A percentile compares a stretch with the other conserved stretches of the same genome.
These are phyloP conservation scores for Ephemerocybe angulata DNA, from an alignment of 768 basidiomycete genomes.

Conservation along the genomic window DNA sequence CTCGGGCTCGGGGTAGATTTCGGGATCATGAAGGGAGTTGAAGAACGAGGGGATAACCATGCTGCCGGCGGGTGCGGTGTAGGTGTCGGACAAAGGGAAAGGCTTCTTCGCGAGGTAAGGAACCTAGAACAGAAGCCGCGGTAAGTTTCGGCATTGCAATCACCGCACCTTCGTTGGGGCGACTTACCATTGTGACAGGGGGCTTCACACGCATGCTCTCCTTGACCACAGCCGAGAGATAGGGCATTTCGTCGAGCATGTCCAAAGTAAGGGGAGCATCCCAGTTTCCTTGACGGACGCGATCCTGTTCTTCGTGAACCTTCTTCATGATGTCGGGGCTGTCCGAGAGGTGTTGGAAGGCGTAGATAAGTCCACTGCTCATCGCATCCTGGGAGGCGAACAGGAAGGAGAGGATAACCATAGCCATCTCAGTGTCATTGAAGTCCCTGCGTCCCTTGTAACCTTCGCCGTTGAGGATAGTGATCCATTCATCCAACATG, in stretches of 20 bases:
- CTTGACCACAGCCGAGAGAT: conserved; percentile 88
- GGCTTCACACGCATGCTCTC: conserved; percentile 90
- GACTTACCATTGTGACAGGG: conserved; percentile 89
- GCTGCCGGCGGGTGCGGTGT: conserved; percentile 85
- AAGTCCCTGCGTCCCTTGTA: conserved; percentile 84
- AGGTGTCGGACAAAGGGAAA: conserved; percentile 89
- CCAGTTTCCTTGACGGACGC: conserved; percentile 73
- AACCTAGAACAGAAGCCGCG: conserved; percentile 50
- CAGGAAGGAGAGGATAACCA: conserved; percentile 95
- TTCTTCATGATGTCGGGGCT: conserved; percentile 85
- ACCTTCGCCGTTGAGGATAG: conserved; percentile 57
- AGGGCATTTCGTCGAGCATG: conserved; percentile 88
- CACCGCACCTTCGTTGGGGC: neutral
- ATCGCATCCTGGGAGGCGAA: conserved; percentile 98
- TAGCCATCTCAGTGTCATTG: conserved; percentile 91
- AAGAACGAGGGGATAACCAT: conserved; percentile 96
- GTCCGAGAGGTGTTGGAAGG: conserved; percentile 95
- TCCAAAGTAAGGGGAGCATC: conserved; percentile 81
- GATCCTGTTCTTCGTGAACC: conserved; percentile 86
- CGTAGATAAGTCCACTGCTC: conserved; percentile 94
- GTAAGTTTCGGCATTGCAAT: conserved; percentile 6
- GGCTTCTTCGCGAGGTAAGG: conserved; percentile 88
- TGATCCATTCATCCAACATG: conserved; percentile 91
- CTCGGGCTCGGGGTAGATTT: conserved; percentile 85
- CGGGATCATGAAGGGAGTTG: conserved; percentile 87